Percentiles rank a stretch among this genome's conserved stretches.
These are phyloP conservation scores for Trichaptum fuscoviolaceum DNA, from an alignment of 768 basidiomycete genomes.

Conservation along the genomic window DNA sequence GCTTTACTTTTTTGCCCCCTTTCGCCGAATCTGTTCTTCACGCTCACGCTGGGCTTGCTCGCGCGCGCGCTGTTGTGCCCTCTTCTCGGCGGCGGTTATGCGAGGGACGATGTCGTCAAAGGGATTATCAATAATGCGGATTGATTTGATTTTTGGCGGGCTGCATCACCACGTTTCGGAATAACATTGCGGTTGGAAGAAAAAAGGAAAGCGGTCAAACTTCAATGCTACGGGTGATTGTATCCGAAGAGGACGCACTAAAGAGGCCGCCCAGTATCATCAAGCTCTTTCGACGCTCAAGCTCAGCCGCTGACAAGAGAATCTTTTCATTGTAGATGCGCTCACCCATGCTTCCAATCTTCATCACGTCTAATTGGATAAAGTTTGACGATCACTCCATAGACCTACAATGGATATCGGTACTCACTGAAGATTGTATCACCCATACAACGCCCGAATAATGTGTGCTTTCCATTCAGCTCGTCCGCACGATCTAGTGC, in stretches of 20 bases:
- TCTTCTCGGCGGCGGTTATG: constrained; percentile 91
- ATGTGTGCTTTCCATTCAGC: constrained; percentile 88
- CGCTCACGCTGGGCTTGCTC: constrained; percentile 70
- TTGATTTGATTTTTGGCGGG: constrained; percentile 84
- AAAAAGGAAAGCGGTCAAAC: not conserved
- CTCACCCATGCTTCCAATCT: constrained; percentile 86
- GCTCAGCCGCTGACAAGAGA: not conserved
- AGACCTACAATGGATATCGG: not conserved
- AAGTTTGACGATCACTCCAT: not conserved
- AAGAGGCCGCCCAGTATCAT: constrained; percentile 66
- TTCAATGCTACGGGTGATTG: no score
- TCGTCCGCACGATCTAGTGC: constrained; percentile 80
- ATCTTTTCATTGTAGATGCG: constrained; percentile 3
- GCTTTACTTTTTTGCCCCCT: constrained; percentile 83
- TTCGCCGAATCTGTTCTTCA: constrained; percentile 67
- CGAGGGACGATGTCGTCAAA: constrained; percentile 94
- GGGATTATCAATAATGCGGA: constrained; percentile 88
- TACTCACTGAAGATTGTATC: constrained; percentile 83
- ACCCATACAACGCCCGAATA: constrained; percentile 87
- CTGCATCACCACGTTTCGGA: constrained; percentile 31
- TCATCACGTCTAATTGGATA: constrained; percentile 65
- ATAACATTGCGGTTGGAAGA: not conserved
- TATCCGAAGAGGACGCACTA: constrained; percentile 48
- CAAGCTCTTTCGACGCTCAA: constrained; percentile 49
- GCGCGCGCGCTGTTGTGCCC: constrained; percentile 75